phyloP scores from a whole-genome alignment of 1,284 basidiomycete species.

The Rhodotorula sp. region DNA sequence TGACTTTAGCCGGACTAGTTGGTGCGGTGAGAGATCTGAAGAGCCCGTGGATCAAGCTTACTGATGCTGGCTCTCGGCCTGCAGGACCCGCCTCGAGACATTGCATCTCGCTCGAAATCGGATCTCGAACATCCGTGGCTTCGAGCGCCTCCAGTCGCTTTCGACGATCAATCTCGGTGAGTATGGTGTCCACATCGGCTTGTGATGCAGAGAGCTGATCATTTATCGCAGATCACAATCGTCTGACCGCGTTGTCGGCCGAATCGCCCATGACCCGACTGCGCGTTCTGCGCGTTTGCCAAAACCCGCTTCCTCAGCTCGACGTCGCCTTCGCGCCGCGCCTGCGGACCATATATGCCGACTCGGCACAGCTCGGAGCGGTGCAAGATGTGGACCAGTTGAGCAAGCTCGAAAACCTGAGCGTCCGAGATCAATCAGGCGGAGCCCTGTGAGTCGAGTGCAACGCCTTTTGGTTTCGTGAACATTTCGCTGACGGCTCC shows the following conservation, averaged over 20 bases:
- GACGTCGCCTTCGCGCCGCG: conserved; percentile 67
- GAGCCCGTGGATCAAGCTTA: conserved; percentile 22
- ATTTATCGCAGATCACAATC: conserved; percentile 65
- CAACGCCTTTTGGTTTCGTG: background rate
- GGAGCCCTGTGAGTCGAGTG: conserved; percentile 49
- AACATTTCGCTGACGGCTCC: background rate
- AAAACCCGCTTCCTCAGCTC: conserved; percentile 70
- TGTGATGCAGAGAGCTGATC: no score
- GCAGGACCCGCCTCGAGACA: conserved; percentile 74
- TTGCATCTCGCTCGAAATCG: conserved; percentile 78
- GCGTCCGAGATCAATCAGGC: conserved; percentile 81
- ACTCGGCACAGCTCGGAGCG: conserved; percentile 70
- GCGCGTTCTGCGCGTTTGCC: conserved; percentile 79
- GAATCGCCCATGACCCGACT: conserved; percentile 59
- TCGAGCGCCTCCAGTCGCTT: conserved; percentile 64
- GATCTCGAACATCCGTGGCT: conserved; percentile 61
- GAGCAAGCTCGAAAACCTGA: conserved; percentile 79
- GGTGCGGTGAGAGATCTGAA: conserved; percentile 56
- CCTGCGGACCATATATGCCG: conserved; percentile 81
- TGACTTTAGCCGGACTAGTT: conserved; percentile 64
- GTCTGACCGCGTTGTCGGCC: conserved; percentile 51
- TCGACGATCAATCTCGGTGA: conserved; percentile 75
- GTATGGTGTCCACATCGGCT: conserved; percentile 43
- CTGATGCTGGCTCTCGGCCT: background rate
- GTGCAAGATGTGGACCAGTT: conserved; percentile 57